phyloP scores from a whole-genome alignment of 768 basidiomycete species.

The Lyophyllum shimeji region DNA sequence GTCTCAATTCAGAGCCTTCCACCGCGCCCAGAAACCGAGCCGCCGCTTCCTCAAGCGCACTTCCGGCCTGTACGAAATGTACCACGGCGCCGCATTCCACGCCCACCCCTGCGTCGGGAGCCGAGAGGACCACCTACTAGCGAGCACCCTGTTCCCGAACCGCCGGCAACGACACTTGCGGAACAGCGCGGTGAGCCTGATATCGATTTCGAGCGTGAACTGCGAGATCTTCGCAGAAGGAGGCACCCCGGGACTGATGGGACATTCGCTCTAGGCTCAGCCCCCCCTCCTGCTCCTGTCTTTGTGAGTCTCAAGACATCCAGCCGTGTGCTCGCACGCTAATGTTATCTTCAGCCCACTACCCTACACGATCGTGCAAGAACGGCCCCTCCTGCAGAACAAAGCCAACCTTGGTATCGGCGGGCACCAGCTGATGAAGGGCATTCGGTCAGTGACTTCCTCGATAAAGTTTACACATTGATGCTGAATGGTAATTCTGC shows the following conservation, averaged over 20 bases:
- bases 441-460: neutral
- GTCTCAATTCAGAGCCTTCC: conserved; percentile 28
- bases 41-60: conserved; percentile 13
- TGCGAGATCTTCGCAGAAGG: neutral
- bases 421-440: conserved; percentile 6
- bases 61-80: neutral
- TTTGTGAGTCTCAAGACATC: conserved; percentile 6
- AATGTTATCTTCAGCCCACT: no score
- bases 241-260: conserved; percentile 5
- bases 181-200: neutral
- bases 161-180: neutral
- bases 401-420: conserved; percentile 36
- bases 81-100: conserved; percentile 1
- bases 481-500: neutral
- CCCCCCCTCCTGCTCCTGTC: conserved; percentile 25
- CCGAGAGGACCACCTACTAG: neutral
- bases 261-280: neutral
- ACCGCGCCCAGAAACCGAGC: conserved; percentile 28
- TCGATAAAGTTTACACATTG: neutral
- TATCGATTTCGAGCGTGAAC: conserved; percentile 2
- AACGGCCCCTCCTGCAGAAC: conserved; percentile 32
- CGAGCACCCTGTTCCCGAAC: neutral
- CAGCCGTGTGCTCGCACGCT: no score
- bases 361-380: conserved; percentile 17
- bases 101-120: neutral